Evolutionary conservation across 2,329 filamentous ascomycete genomes (phyloP), one percentile per base, ranked within the genome.

Genomic region (Calycina marina): DNA sequence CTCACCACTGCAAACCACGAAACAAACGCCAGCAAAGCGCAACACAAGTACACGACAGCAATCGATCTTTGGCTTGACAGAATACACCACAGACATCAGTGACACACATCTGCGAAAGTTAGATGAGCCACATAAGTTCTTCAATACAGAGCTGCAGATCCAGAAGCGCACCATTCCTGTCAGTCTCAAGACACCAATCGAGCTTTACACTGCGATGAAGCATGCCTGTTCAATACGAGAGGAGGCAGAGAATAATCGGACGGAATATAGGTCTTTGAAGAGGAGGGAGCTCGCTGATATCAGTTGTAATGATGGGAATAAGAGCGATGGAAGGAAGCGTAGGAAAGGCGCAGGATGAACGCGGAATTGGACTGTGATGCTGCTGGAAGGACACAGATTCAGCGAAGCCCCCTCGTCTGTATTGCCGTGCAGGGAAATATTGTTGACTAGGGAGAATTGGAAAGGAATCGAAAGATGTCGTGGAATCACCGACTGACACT

Each of bases 121-220:
- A 26, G 24, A 26, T n/a, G 5, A 26, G 11, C 24, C 24, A 26
- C n/a, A 26, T 26, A 26, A 26, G 24, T 26, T 26, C 24, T 26
- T 26, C 11, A 26, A 26, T 26, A 26, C 24, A 26, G 24, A 26
- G 11, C 24, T 26, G 24, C 24, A 26, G 24, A 26, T 26, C 11
- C 24, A 26, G 24, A 26, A 26, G 11, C 24, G 14, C 24, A 26
- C 24, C 24, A 26, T 26, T 26, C 24, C 24, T 26, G 24, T 26
- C 24, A 26, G 14, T 26, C 24, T n/a, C 24, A n/a, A n/a, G 24
- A 26, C 24, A 26, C 24, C 24, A 5, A 26, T 26, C 24, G 24
- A 26, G 11, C 24, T 26, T 26, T 26, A 26, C 24, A n/a, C 24
- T 26, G 24, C 24, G 24, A 26, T 26, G 24, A 26, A 26, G 24